Evolutionary conservation across 225 moss, liverwort and hornwort species (phyloP), one percentile per base, ranked within the genome.

Genomic region (Thuidium tamariscinum): DNA sequence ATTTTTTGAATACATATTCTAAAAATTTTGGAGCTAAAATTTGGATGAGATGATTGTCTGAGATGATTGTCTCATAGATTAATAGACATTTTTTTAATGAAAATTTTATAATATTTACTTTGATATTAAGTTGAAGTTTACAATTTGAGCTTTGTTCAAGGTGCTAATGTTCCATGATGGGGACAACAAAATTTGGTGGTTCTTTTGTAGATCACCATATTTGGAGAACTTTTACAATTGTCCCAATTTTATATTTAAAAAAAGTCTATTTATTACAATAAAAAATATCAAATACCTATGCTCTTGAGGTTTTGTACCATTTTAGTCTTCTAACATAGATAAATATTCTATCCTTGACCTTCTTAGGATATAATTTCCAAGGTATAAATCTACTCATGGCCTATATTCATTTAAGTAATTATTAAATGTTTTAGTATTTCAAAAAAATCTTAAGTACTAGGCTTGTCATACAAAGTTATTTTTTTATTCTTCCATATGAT

Each of bases 31-130:
- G 5, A 72, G 10, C 7, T 30, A 30, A 11, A 46, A 18, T 46
- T 72, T 29, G 0, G 0, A 46, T 0, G 30, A 1, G 6, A 46
- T 18, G 30, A 27, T 18, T 6, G 10, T 46, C 5, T 72, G 2
- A 30, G n/a, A n/a, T n/a, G n/a, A n/a, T n/a, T n/a, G n/a, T n/a
- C n/a, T n/a, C n/a, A n/a, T n/a, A n/a, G n/a, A n/a, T n/a, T n/a
- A n/a, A n/a, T n/a, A n/a, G n/a, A n/a, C n/a, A n/a, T n/a, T n/a
- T n/a, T n/a, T n/a, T n/a, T n/a, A n/a, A n/a, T n/a, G n/a, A n/a
- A n/a, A n/a, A n/a, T n/a, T n/a, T n/a, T n/a, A n/a, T n/a, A n/a
- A n/a, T n/a, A 10, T 9, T 17, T 6, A 46, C 11, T 2, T 46
- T 1, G 4, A 18, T 18, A 30, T 19, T 6, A 19, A 22, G 15